A percentile compares a stretch with the other conserved stretches of the same genome.
Evolutionary conservation across 2,329 filamentous ascomycete species (phyloP).

Genomic region (Calonectria hawksworthii): DNA sequence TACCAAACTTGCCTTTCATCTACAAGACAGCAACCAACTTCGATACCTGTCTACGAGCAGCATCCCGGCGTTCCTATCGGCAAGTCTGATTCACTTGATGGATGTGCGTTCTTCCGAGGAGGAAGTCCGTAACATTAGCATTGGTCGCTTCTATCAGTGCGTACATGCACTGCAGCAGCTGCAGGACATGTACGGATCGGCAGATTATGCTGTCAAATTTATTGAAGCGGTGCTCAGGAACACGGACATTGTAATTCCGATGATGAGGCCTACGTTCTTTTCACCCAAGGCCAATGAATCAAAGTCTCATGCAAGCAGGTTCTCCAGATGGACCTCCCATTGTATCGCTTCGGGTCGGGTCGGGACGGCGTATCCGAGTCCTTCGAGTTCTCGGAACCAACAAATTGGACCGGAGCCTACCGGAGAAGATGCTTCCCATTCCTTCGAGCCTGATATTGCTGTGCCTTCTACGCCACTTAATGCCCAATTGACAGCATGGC

Average conservation of each 20-base stretch:
- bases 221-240: conserved; percentile 19
- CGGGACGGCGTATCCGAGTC: conserved; percentile 14
- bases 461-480: neutral
- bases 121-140: conserved; percentile 26
- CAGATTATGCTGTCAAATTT: conserved; percentile 26
- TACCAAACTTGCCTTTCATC: conserved; percentile 22
- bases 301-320: neutral
- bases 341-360: neutral
- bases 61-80: conserved; percentile 24
- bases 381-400: conserved; percentile 15
- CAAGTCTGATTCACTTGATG: conserved; percentile 20
- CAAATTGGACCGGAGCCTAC: neutral
- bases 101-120: conserved; percentile 19
- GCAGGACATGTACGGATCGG: conserved; percentile 28
- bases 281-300: neutral
- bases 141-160: conserved; percentile 30
- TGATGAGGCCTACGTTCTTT: conserved; percentile 3
- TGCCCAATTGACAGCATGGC: neutral
- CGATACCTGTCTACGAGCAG: conserved; percentile 26
- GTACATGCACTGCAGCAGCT: conserved; percentile 26
- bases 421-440: neutral
- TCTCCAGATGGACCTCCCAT: neutral
- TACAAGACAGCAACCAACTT: conserved; percentile 18
- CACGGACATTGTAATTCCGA: conserved; percentile 16
- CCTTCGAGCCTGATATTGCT: neutral